These are phyloP conservation scores for Hymenochaete sp. DNA, from an alignment of 1,284 basidiomycete species.

Conservation along the genomic window DNA sequence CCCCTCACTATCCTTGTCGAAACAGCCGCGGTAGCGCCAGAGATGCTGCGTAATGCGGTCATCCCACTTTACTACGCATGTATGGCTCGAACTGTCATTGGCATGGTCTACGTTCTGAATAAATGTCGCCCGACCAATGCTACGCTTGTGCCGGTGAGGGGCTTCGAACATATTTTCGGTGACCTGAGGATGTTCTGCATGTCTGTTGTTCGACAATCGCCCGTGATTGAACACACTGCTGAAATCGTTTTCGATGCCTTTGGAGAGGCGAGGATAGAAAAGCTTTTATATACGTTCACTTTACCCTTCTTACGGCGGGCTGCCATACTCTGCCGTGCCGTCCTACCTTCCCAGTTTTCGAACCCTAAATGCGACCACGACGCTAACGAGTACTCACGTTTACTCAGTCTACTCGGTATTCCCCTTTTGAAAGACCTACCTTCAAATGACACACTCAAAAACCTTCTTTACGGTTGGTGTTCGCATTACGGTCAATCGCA, in stretches of 20 bases:
- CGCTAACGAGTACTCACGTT: conserved; percentile 67
- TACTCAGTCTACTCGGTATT: conserved; percentile 70
- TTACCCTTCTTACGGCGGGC: conserved; percentile 91
- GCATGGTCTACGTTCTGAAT: conserved; percentile 69
- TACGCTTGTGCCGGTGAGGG: conserved; percentile 34
- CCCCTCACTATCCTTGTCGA: conserved; percentile 85
- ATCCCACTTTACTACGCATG: conserved; percentile 84
- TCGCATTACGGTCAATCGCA: conserved; percentile 73
- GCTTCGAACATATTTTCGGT: conserved; percentile 61
- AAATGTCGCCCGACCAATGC: conserved; percentile 52
- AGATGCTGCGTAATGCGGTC: conserved; percentile 78
- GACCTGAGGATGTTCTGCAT: conserved; percentile 80
- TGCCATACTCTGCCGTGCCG: conserved; percentile 75
- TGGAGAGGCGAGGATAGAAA: conserved; percentile 75
- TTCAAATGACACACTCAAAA: conserved; percentile 74
- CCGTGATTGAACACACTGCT: conserved; percentile 71
- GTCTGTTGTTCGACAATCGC: conserved; percentile 72
- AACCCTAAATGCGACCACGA: conserved; percentile 35
- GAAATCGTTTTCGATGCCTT: conserved; percentile 69
- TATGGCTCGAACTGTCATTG: conserved; percentile 76
- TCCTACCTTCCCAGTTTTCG: conserved; percentile 57
- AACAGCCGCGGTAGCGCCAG: conserved; percentile 80
- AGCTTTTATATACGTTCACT: conserved; percentile 82
- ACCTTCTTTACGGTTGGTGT: conserved; percentile 75
- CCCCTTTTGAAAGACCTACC: conserved; percentile 72